phyloP scores from a whole-genome alignment of 108 stramenopile genomes.

The Nannochloropsis salina region DNA sequence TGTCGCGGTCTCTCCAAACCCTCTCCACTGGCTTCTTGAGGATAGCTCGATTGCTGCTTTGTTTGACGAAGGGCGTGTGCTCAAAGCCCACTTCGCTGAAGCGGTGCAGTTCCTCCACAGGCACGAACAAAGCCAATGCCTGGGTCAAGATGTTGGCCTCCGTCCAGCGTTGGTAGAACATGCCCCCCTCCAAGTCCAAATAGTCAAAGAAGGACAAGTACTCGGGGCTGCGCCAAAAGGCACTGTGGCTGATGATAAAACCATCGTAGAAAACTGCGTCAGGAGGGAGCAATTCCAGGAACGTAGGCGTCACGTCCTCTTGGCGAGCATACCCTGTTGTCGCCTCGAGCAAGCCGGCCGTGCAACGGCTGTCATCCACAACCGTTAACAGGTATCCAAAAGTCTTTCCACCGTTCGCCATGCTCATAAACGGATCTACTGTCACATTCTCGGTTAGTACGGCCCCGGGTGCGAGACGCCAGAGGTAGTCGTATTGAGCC shows the following conservation, averaged over 20 bases:
- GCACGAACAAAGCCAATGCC: conserved; percentile 2
- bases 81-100: conserved; percentile 4
- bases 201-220: conserved; percentile 10
- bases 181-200: background rate
- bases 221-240: background rate
- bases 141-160: background rate
- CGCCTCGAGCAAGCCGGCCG: background rate
- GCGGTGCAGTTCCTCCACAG: conserved; percentile 10
- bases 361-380: background rate
- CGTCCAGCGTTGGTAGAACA: background rate
- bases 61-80: conserved; percentile 4
- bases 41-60: background rate
- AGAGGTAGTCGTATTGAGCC: background rate
- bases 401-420: background rate
- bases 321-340: background rate
- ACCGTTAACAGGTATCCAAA: conserved; percentile 3
- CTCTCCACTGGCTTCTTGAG: background rate
- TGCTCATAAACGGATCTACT: background rate
- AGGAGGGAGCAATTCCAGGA: background rate
- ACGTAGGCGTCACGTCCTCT: conserved; percentile 6
- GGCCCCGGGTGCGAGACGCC: background rate
- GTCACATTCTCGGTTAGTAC: background rate
- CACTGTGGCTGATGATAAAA: background rate
- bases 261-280: conserved; percentile 20
- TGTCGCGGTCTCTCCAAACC: background rate